Evolutionary conservation across 345 rosid species (phyloP).

Genomic region (Noccaea caerulescens): DNA sequence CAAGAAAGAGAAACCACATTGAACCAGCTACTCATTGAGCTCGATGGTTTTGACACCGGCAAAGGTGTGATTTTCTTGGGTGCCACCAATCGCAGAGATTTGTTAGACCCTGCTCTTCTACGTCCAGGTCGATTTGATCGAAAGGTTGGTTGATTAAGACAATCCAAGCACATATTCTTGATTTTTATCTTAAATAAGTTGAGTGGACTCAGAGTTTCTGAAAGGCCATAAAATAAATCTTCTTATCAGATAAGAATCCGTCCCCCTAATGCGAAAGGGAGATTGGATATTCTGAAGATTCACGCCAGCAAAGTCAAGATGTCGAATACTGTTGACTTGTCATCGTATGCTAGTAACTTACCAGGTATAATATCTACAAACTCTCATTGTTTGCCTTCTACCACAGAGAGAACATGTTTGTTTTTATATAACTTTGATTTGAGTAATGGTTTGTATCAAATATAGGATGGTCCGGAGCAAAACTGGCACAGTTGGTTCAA

Average conservation of each 20-base stretch:
- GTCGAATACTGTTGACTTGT: slow-evolving; percentile 87
- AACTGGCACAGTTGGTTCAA: slow-evolving; percentile 84
- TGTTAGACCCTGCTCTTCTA: slow-evolving; percentile 94
- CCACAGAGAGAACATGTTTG: slow-evolving; percentile 12
- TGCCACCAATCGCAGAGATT: slow-evolving; percentile 92
- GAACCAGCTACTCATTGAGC: slow-evolving; percentile 94
- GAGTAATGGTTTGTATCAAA: slow-evolving; percentile 27
- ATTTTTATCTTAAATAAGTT: background rate
- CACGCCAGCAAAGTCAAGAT: slow-evolving; percentile 92
- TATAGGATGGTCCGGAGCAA: slow-evolving; percentile 94
- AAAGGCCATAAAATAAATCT: background rate
- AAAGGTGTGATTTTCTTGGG: slow-evolving; percentile 96
- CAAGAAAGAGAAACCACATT: slow-evolving; percentile 96
- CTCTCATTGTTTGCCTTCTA: too few species aligned
- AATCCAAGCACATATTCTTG: background rate
- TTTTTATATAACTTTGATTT: slow-evolving; percentile 23
- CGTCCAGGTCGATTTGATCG: slow-evolving; percentile 98
- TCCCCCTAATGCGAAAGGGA: slow-evolving; percentile 92
- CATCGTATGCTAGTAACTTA: slow-evolving; percentile 78
- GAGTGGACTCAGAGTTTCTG: background rate
- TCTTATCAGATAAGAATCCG: slow-evolving; percentile 71
- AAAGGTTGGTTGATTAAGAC: slow-evolving; percentile 58
- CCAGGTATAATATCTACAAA: slow-evolving; percentile 59
- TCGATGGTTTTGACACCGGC: slow-evolving; percentile 98
- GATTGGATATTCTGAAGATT: slow-evolving; percentile 80